Percentiles rank a stretch among this genome's conserved stretches.
Conservation (phyloP, 192 early-diverging fungal genomes). For the Thamnidium elegans region DNA sequence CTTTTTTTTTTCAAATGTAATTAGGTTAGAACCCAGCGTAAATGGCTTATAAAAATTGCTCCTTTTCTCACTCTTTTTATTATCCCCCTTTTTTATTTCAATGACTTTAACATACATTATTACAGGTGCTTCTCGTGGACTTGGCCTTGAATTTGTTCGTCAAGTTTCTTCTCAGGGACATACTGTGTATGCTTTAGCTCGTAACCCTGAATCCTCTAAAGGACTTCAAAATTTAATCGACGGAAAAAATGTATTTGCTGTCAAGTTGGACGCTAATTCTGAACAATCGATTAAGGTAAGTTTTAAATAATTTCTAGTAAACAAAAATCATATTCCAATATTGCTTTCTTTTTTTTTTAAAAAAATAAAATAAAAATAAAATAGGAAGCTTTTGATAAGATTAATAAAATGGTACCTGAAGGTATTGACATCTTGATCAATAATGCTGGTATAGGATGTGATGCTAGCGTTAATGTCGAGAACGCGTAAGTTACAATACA, state of each 20-base stretch:
- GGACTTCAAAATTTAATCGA: constrained; percentile 19
- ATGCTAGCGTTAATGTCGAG: not conserved
- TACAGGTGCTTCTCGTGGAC: constrained; percentile 33
- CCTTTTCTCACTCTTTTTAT: no score
- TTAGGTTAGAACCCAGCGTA: no score
- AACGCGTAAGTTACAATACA: constrained; percentile 10
- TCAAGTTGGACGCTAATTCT: constrained; percentile 23
- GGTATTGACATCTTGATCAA: constrained; percentile 36
- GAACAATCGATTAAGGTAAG: constrained; percentile 21
- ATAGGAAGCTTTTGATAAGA: constrained; percentile 23
- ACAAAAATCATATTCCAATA: not conserved
- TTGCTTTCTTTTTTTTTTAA: not conserved
- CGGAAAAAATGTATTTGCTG: constrained; percentile 19
- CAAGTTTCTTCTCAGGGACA: constrained; percentile 20
- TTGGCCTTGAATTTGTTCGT: constrained; percentile 33
- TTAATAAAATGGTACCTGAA: constrained; percentile 14
- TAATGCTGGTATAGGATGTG: constrained; percentile 24
- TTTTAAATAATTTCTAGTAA: no score
- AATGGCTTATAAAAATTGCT: no score
- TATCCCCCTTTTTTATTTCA: not conserved
- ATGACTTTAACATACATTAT: constrained; percentile 19
- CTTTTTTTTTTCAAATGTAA: no score
- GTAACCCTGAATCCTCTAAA: constrained; percentile 14
- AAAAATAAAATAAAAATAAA: not conserved
- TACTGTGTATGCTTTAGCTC: constrained; percentile 21